A percentile compares a stretch with the other conserved stretches of the same genome.
Conservation (phyloP, 371 early-diverging fungal genomes). For the Umbelopsis sp. region DNA sequence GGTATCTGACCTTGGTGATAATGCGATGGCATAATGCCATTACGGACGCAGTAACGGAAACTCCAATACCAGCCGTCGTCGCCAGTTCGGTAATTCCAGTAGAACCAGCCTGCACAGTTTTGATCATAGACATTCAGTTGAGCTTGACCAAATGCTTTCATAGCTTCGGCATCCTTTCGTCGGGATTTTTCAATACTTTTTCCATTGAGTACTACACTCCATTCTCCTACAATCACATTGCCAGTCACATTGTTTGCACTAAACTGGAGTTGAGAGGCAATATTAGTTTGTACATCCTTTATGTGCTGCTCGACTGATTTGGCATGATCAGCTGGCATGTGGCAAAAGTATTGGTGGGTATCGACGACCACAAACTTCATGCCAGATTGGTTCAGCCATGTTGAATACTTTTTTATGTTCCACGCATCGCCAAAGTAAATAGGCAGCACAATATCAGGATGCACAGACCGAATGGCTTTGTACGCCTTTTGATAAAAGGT, state of each 20-base stretch:
- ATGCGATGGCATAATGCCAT: conserved; percentile 16
- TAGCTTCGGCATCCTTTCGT: conserved; percentile 26
- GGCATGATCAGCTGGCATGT: conserved; percentile 29
- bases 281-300: conserved; percentile 20
- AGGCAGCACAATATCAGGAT: conserved; percentile 24
- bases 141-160: conserved; percentile 28
- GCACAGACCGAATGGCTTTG: conserved; percentile 22
- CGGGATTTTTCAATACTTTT: conserved; percentile 25
- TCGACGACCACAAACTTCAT: conserved; percentile 32
- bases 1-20: not conserved
- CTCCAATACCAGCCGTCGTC: conserved; percentile 39
- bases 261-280: conserved; percentile 16
- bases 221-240: conserved; percentile 35
- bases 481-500: conserved; percentile 27
- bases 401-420: conserved; percentile 30
- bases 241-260: conserved; percentile 20
- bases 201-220: conserved; percentile 34
- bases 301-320: conserved; percentile 29
- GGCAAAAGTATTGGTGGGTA: conserved; percentile 38
- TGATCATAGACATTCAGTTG: conserved; percentile 26
- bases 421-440: conserved; percentile 36
- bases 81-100: conserved; percentile 38
- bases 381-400: conserved; percentile 21
- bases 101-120: conserved; percentile 31
- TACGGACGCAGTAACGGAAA: conserved; percentile 33